phyloP scores from a whole-genome alignment of 208 protist genomes.

The Leishmania arabica region DNA sequence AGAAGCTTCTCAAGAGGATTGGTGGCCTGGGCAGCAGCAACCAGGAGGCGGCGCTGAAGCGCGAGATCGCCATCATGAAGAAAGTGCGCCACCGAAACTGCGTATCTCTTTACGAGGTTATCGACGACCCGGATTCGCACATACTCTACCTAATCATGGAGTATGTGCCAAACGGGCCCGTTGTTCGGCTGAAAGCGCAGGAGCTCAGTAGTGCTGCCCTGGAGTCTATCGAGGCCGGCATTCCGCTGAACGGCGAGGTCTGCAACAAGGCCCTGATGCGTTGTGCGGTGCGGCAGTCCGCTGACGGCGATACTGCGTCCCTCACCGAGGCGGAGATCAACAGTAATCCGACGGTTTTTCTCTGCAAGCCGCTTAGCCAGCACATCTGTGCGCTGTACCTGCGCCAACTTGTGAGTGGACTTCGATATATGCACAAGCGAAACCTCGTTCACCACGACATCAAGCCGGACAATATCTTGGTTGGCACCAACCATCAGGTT shows the following conservation, averaged over 20 bases:
- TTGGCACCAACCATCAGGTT: constrained; percentile 56
- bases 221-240: constrained; percentile 29
- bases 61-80: constrained; percentile 94
- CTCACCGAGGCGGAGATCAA: constrained; percentile 37
- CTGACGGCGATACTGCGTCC: constrained; percentile 13
- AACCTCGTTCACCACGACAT: constrained; percentile 81
- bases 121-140: constrained; percentile 91
- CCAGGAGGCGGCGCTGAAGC: constrained; percentile 49
- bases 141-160: constrained; percentile 94
- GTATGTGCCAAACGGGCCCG: constrained; percentile 82
- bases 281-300: constrained; percentile 37
- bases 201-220: constrained; percentile 30
- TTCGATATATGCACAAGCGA: constrained; percentile 80
- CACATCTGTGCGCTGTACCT: constrained; percentile 53
- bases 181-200: constrained; percentile 56
- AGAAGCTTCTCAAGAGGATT: constrained; percentile 63
- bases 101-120: constrained; percentile 94
- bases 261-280: constrained; percentile 46
- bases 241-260: constrained; percentile 30
- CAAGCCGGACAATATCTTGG: constrained; percentile 82
- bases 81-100: constrained; percentile 96
- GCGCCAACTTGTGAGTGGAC: constrained; percentile 73
- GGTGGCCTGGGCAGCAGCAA: constrained; percentile 25
- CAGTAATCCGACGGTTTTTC: constrained; percentile 34
- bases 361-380: constrained; percentile 48